Evolutionary conservation across 257 asterid genomes (phyloP), one percentile per base, ranked within the genome.

Genomic region (Dorcoceras hygrometricum): DNA sequence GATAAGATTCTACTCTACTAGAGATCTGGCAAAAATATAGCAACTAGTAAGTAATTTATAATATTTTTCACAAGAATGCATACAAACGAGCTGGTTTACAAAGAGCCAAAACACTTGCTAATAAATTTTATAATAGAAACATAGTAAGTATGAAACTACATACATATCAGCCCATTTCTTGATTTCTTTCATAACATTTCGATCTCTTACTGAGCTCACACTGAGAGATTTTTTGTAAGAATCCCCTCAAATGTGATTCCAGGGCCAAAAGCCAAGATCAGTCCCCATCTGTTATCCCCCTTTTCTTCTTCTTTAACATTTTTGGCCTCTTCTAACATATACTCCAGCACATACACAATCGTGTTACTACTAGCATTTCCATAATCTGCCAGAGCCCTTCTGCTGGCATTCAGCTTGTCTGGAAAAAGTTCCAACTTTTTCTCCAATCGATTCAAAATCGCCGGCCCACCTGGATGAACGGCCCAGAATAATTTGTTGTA

Each of bases 381-480:
- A 73, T 81, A 94, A 62, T 94, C 97, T 32, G 95, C 86, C 65
- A 90, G 65, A 5, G 98, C 99, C 48, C 89, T 72, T 54, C 98
- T 67, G 29, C 99, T 94, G 0, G 99, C 88, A 5, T 50, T 78
- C 77, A 94, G 61, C 23, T 94, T 94, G 7, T 83, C 86, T 0
- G 97, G 97, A 70, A 59, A 53, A 57, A 94, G 82, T 68, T 82
- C 87, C 57, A 90, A 43, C 75, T 67, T 88, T 63, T 90, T 88
- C 71, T 94, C 99, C 68, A 94, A 62, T 80, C 87, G 75, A 73
- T 90, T 88, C 48, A 90, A 58, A 60, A 94, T 90, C 1, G 96
- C 97, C 11, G 98, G 99, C 1, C 98, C 99, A 1, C 99, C 98
- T 0, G 98, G 99, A 63, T 94, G 99, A 34, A 90, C 98, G 4